Evolutionary conservation across 2,329 filamentous ascomycete genomes (phyloP).

Genomic region (Aspergillus eucalypticola): DNA sequence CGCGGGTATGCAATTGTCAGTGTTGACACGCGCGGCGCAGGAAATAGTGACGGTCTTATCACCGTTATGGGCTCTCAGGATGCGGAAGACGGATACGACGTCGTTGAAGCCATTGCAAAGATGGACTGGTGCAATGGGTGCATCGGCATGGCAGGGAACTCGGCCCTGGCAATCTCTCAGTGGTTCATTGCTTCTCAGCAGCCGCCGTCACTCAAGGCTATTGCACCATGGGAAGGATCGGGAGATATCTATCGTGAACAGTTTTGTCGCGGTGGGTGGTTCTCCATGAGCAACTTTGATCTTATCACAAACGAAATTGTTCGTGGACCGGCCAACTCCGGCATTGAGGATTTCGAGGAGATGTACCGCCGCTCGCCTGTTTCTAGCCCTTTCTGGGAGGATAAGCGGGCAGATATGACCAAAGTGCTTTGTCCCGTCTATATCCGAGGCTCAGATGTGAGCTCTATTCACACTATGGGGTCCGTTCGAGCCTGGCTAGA

Average conservation of each 20-base stretch:
- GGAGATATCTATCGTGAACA: constrained; percentile 52
- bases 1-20: constrained; percentile 39
- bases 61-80: constrained; percentile 46
- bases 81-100: constrained; percentile 50
- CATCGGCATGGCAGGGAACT: constrained; percentile 49
- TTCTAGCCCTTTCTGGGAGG: constrained; percentile 41
- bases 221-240: constrained; percentile 51
- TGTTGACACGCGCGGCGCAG: constrained; percentile 37
- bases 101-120: constrained; percentile 45
- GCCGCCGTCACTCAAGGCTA: constrained; percentile 46
- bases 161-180: constrained; percentile 45
- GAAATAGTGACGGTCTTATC: constrained; percentile 39
- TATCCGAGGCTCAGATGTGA: constrained; percentile 37
- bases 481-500: constrained; percentile 43
- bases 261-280: constrained; percentile 46
- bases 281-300: constrained; percentile 45
- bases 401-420: constrained; percentile 40
- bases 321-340: constrained; percentile 27
- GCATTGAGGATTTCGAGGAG: constrained; percentile 45
- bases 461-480: constrained; percentile 39
- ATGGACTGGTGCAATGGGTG: constrained; percentile 49
- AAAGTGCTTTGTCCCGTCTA: constrained; percentile 41
- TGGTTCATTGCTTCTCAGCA: constrained; percentile 46
- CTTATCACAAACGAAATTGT: constrained; percentile 44
- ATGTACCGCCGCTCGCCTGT: constrained; percentile 43